Percentiles rank a stretch among this genome's conserved stretches.
These are phyloP conservation scores for Periconia sp. DNA, from an alignment of 2,329 filamentous ascomycete genomes.

Conservation along the genomic window DNA sequence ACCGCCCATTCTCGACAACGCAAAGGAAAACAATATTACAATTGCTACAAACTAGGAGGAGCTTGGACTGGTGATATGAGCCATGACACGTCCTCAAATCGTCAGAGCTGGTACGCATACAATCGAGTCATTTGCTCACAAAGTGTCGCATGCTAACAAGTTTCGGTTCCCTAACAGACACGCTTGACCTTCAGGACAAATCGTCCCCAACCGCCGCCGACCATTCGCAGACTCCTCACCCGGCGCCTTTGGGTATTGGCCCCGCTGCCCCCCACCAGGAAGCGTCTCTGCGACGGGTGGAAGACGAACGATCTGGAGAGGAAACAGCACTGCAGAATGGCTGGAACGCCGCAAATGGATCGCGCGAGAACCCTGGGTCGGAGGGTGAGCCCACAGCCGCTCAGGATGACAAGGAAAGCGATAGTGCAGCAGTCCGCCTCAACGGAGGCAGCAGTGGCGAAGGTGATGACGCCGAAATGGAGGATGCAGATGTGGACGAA, in stretches of 20 bases:
- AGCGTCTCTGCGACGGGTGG: slow-evolving; percentile 77
- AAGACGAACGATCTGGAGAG: slow-evolving; percentile 70
- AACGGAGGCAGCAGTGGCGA: slow-evolving; percentile 21
- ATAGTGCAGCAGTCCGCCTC: slow-evolving; percentile 41
- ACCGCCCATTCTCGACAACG: slow-evolving; percentile 13
- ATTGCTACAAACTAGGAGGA: not conserved
- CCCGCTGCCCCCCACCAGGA: slow-evolving; percentile 79
- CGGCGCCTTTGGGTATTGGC: slow-evolving; percentile 54
- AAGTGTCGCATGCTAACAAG: too few relatives aligned
- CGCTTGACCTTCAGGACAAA: slow-evolving; percentile 89
- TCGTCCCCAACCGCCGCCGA: slow-evolving; percentile 81
- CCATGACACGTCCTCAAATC: slow-evolving; percentile 59
- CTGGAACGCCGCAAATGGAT: slow-evolving; percentile 44
- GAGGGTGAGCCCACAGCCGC: slow-evolving; percentile 56
- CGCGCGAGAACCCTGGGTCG: slow-evolving; percentile 55
- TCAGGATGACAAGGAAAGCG: slow-evolving; percentile 27
- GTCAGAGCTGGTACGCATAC: slow-evolving; percentile 55
- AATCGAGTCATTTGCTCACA: not conserved
- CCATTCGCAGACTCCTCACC: slow-evolving; percentile 63
- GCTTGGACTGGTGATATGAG: slow-evolving; percentile 29
- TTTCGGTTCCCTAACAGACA: slow-evolving; percentile 61
- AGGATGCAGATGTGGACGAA: slow-evolving; percentile 67
- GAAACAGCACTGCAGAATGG: slow-evolving; percentile 67
- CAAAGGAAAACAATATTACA: slow-evolving; percentile 7
- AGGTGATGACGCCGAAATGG: slow-evolving; percentile 54